phyloP scores from a whole-genome alignment of 176 grass and related monocot species.

The Elymus sibiricus region DNA sequence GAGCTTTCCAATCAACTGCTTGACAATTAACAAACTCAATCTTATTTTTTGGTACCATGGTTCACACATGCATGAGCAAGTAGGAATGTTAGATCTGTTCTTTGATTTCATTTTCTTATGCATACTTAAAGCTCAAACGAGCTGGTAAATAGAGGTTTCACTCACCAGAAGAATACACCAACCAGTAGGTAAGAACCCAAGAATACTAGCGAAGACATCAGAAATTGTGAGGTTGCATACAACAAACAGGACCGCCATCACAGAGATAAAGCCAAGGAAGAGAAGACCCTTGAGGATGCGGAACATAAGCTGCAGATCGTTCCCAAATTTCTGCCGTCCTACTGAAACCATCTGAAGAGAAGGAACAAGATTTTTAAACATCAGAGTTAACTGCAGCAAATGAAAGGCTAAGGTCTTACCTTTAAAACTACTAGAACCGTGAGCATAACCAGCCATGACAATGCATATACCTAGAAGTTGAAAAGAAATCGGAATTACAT shows the following conservation, averaged over 20 bases:
- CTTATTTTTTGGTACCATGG: background rate
- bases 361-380: too few species aligned
- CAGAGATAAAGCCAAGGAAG: conserved; percentile 81
- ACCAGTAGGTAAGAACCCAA: conserved; percentile 84
- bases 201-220: conserved; percentile 73
- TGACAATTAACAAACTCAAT: background rate
- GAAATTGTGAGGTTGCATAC: conserved; percentile 61
- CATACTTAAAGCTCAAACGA: background rate
- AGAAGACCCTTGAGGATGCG: conserved; percentile 89
- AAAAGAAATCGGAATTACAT: too few species aligned
- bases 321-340: conserved; percentile 40
- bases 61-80: background rate
- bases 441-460: too few species aligned
- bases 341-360: conserved; percentile 59
- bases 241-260: conserved; percentile 82
- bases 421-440: too few species aligned
- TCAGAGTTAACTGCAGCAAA: too few species aligned
- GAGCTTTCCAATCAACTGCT: background rate
- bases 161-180: conserved; percentile 95
- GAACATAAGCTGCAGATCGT: conserved; percentile 85
- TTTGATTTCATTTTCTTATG: too few species aligned
- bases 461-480: too few species aligned
- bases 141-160: background rate
- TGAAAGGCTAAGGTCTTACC: too few species aligned
- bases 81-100: too few species aligned